Evolutionary conservation across 495 filamentous ascomycete species (phyloP), one percentile per base, ranked within the genome.

Genomic region (Aspergillus incahuasiensis): DNA sequence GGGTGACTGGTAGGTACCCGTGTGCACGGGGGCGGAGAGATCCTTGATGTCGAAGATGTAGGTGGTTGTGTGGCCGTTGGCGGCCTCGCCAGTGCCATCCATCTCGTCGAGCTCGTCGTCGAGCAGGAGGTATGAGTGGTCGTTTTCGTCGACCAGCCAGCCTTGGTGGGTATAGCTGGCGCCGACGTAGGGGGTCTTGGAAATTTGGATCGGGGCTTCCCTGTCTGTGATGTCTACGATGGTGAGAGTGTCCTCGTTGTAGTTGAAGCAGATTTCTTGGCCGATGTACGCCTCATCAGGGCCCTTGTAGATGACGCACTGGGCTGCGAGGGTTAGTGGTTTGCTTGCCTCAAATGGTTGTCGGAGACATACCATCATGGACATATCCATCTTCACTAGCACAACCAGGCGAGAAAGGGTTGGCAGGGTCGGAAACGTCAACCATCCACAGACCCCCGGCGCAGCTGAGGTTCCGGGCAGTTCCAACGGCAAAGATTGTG

Each of bases 181-280:
- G 52, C 59, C 59, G 20, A 52, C 55, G 41, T 62, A 62, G 47
- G 59, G 59, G 15, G 59, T 58, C 46, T 52, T 58, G 52, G 59
- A 58, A 47, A 62, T 62, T 16, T 62, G 59, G 41, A 55, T 50
- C 12, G 59, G 55, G 21, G 44, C 32, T 13, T 38, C 38, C 34
- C 55, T 62, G 59, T 62, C 55, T 13, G 59, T 62, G 13, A 62
- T 47, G n/a, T 62, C 59, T 34, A 55, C 59, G 34, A 62, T 62
- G 5, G 60, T 62, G 34, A 58, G 48, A 13, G 41, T 56, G 41
- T 62, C 60, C 35, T 62, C 60, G 52, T 62, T 62, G 52, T 58
- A 62, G 60, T 62, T 62, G 56, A 62, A 62, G 55, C 55, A 62
- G 56, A 62, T 62, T 19, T 58, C 55, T 4, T 52, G 52, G 48